Conservation (phyloP, 1,284 basidiomycete species). For the Porphyrellus sp. region DNA sequence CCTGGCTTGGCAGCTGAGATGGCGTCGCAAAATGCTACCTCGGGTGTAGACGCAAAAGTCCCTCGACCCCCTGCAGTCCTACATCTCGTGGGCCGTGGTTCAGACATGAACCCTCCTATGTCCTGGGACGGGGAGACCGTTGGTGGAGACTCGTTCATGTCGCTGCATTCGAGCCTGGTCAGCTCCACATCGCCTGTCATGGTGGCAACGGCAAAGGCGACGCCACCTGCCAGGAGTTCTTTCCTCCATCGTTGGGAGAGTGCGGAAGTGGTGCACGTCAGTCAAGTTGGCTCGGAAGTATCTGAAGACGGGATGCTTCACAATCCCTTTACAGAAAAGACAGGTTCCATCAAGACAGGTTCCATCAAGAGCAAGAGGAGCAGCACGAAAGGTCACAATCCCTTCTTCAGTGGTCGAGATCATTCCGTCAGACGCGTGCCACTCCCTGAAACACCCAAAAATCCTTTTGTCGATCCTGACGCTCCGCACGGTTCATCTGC, state of each 20-base stretch:
- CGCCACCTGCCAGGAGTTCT: conserved; percentile 51
- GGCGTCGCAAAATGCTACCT: conserved; percentile 32
- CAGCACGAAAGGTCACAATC: conserved; percentile 49
- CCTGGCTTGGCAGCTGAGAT: conserved; percentile 54
- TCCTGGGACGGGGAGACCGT: conserved; percentile 58
- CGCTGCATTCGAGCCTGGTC: conserved; percentile 39
- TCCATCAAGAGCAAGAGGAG: conserved; percentile 20
- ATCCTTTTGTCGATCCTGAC: conserved; percentile 39
- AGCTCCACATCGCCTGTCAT: conserved; percentile 49
- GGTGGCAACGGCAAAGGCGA: conserved; percentile 55
- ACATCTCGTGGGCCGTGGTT: conserved; percentile 41
- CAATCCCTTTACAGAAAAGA: conserved; percentile 46
- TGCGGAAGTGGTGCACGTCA: conserved; percentile 59
- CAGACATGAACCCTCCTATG: conserved; percentile 31
- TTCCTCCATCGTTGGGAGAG: conserved; percentile 64
- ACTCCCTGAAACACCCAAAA: conserved; percentile 31
- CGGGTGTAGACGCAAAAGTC: conserved; percentile 12
- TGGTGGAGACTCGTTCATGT: conserved; percentile 49
- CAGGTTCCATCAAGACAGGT: too few species aligned
- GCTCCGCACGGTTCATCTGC: conserved; percentile 5
- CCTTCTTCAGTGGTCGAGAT: conserved; percentile 58
- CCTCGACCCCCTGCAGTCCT: conserved; percentile 33
- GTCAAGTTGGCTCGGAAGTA: conserved; percentile 31
- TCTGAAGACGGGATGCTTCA: conserved; percentile 15
- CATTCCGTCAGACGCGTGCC: conserved; percentile 27